Conservation (phyloP, 2,329 filamentous ascomycete genomes). For the Amesomyces nigricolor region DNA sequence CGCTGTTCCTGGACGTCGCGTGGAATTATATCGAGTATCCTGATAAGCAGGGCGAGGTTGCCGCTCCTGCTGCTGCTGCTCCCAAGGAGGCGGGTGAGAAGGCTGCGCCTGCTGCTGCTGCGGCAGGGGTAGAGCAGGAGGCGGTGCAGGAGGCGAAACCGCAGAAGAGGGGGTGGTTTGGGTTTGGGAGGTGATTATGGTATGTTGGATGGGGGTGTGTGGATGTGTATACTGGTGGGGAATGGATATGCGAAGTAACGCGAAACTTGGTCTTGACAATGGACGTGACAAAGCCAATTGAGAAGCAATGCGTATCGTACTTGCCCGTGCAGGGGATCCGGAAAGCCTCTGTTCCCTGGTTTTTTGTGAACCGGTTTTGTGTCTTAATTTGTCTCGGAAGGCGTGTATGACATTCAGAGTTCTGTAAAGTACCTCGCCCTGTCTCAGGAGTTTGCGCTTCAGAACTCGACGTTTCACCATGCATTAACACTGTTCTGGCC, state of each 20-base stretch:
- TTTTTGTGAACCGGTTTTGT: too few species aligned
- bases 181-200: constrained; percentile 56
- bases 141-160: constrained; percentile 46
- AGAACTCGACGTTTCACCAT: too few species aligned
- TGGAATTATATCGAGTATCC: constrained; percentile 98
- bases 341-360: too few species aligned
- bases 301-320: neutral
- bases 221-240: too few species aligned
- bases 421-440: too few species aligned
- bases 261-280: neutral
- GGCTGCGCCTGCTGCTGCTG: constrained; percentile 16
- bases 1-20: constrained; percentile 89
- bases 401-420: too few species aligned
- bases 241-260: too few species aligned
- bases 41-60: constrained; percentile 42
- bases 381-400: constrained; percentile 12
- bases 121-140: too few species aligned
- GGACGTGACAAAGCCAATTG: too few species aligned
- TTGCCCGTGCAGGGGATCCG: neutral
- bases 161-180: constrained; percentile 71
- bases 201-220: too few species aligned
- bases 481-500: too few species aligned
- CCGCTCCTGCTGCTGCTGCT: constrained; percentile 24
- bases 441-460: too few species aligned
- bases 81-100: constrained; percentile 24